These are phyloP conservation scores for Tephrocybe rancida DNA, from an alignment of 768 basidiomycete species.

Conservation along the genomic window DNA sequence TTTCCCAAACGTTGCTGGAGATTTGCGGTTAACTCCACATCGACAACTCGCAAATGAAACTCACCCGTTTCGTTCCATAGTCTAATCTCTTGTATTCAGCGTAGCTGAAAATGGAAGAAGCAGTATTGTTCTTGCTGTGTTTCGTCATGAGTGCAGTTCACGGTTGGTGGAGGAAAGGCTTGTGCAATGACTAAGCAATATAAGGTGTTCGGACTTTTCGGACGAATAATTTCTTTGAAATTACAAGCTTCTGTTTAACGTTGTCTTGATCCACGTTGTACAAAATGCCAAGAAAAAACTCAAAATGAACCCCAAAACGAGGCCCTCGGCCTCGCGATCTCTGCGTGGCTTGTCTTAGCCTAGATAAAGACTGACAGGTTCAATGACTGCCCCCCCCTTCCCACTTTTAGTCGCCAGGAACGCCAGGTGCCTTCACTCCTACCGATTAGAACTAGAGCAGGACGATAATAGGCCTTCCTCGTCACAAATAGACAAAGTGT, in stretches of 20 bases:
- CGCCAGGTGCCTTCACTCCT: slow-evolving; percentile 1
- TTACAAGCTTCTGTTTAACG: too few species aligned
- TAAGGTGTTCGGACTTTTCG: neutral
- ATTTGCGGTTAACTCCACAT: neutral
- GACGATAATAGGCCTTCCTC: neutral
- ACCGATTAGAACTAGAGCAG: too few species aligned
- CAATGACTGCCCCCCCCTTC: neutral
- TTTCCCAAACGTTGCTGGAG: slow-evolving; percentile 77
- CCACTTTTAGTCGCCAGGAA: neutral
- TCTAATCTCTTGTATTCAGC: slow-evolving; percentile 85
- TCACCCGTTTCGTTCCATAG: slow-evolving; percentile 80
- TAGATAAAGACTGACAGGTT: slow-evolving; percentile 8
- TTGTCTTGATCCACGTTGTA: neutral
- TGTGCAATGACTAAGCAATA: slow-evolving; percentile 4
- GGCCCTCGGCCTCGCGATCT: slow-evolving; percentile 2
- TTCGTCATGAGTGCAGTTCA: slow-evolving; percentile 62
- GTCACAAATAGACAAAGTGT: too few species aligned
- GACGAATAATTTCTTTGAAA: too few species aligned
- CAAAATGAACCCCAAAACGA: slow-evolving; percentile 9
- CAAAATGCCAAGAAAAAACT: neutral
- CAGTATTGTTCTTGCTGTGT: slow-evolving; percentile 90
- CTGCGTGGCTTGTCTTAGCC: neutral
- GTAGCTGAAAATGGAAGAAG: slow-evolving; percentile 87
- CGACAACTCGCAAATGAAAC: slow-evolving; percentile 15
- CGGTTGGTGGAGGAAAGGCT: neutral